Evolutionary conservation across 306 rosid genomes (phyloP).

Genomic region (Sesbania bispinosa): DNA sequence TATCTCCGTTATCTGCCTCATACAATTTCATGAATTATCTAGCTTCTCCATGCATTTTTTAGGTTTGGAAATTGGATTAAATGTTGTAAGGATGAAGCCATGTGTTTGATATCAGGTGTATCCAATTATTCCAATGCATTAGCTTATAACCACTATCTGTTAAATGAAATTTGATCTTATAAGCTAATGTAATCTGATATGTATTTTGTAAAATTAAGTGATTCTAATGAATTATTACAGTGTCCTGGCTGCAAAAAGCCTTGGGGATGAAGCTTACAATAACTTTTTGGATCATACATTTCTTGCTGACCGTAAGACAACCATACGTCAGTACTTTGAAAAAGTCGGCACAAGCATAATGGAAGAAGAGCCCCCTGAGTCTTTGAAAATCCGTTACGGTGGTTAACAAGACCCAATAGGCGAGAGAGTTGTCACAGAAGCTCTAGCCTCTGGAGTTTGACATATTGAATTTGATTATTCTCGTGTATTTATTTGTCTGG

Average conservation of each 20-base stretch:
- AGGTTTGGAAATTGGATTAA: not conserved
- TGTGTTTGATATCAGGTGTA: no score
- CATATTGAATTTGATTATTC: constrained; percentile 5
- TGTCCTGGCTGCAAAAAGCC: constrained; percentile 38
- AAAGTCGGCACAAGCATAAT: constrained; percentile 28
- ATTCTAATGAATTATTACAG: constrained; percentile 26
- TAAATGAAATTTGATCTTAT: no score
- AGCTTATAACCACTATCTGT: no score
- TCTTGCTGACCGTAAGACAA: constrained; percentile 41
- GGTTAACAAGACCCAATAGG: constrained; percentile 21
- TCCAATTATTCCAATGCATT: not conserved
- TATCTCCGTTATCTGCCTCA: not conserved
- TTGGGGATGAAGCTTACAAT: constrained; percentile 38
- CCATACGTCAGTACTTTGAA: constrained; percentile 39
- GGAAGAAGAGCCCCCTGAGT: constrained; percentile 45
- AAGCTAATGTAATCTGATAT: not conserved
- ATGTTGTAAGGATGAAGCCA: not conserved
- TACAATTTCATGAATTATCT: not conserved
- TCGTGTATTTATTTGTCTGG: no score
- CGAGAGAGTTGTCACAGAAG: not conserved
- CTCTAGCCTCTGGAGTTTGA: not conserved
- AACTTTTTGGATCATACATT: constrained; percentile 45
- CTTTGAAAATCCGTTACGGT: constrained; percentile 40
- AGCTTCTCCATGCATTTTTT: not conserved
- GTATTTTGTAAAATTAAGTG: not conserved